Conservation (phyloP, 192 early-diverging fungal genomes). For the Coemansia aciculifera region DNA sequence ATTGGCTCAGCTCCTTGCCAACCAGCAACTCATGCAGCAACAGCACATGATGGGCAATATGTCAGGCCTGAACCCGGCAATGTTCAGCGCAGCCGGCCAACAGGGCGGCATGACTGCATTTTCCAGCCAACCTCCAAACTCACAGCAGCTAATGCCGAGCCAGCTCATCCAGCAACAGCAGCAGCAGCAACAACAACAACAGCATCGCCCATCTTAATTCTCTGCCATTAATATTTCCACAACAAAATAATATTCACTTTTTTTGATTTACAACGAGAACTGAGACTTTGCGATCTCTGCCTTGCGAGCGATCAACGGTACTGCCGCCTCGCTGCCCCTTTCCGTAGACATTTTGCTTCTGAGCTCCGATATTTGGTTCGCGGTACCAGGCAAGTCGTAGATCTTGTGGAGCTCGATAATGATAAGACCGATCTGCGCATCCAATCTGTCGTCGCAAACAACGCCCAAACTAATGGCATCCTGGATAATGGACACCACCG, state of each 20-base stretch:
- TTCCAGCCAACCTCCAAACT: constrained; percentile 31
- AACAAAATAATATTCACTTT: not conserved
- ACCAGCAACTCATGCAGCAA: constrained; percentile 3
- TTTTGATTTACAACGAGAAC: not conserved
- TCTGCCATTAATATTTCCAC: not conserved
- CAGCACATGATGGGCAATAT: constrained; percentile 28
- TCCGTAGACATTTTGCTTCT: constrained; percentile 13
- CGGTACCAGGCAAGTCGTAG: constrained; percentile 24
- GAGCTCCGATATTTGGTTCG: constrained; percentile 12
- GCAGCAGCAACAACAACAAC: constrained; percentile 21
- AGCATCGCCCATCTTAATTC: constrained; percentile 30
- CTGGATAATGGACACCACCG: constrained; percentile 24
- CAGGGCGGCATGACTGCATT: constrained; percentile 23
- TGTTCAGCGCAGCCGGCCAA: constrained; percentile 32
- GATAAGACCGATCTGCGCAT: constrained; percentile 31
- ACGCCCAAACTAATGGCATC: constrained; percentile 34
- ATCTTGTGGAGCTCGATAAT: constrained; percentile 25
- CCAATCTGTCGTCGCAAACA: constrained; percentile 10
- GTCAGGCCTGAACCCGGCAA: constrained; percentile 22
- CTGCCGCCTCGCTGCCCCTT: not conserved
- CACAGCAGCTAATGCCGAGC: constrained; percentile 28
- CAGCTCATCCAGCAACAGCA: constrained; percentile 42
- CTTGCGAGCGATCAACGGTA: not conserved
- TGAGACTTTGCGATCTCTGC: not conserved
- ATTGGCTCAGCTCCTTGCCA: not conserved